phyloP scores from a whole-genome alignment of 1,284 basidiomycete genomes.

The Cryptococcus hybrid region DNA sequence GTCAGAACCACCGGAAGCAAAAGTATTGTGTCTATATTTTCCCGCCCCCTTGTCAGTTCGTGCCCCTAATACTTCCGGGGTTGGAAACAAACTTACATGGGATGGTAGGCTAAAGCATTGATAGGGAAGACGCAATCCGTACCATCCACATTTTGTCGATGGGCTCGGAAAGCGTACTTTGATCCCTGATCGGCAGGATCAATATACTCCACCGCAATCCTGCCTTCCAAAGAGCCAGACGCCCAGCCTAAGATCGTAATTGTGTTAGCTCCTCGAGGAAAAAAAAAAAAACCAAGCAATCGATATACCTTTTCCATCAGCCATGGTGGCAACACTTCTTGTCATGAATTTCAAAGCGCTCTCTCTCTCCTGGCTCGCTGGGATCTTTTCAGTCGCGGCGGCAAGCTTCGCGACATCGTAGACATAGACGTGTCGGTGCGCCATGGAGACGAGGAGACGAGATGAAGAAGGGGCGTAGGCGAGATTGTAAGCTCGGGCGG shows the following conservation, averaged over 20 bases:
- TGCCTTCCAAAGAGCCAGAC: slow-evolving; percentile 88
- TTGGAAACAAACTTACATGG: slow-evolving; percentile 57
- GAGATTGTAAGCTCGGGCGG: slow-evolving; percentile 80
- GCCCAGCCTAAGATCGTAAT: slow-evolving; percentile 68
- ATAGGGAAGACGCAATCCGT: slow-evolving; percentile 99
- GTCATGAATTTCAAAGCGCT: slow-evolving; percentile 96
- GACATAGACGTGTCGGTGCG: slow-evolving; percentile 80
- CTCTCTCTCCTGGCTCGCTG: slow-evolving; percentile 70
- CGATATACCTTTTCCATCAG: slow-evolving; percentile 74
- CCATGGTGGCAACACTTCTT: slow-evolving; percentile 84
- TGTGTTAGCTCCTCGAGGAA: no score
- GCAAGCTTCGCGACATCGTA: slow-evolving; percentile 75
- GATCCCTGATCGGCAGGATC: slow-evolving; percentile 76
- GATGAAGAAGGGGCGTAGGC: slow-evolving; percentile 41
- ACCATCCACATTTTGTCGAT: slow-evolving; percentile 82
- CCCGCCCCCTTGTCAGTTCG: neutral
- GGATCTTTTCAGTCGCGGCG: slow-evolving; percentile 13
- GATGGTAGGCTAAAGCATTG: slow-evolving; percentile 92
- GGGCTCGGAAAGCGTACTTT: slow-evolving; percentile 99
- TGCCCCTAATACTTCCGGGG: no score
- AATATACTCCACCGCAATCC: slow-evolving; percentile 97
- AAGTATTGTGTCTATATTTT: slow-evolving; percentile 74
- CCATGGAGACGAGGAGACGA: slow-evolving; percentile 84
- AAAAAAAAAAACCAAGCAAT: neutral
- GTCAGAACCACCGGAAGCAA: slow-evolving; percentile 91